These are phyloP conservation scores for Salisapilia sapeloensis DNA, from an alignment of 352 stramenopile genomes.

Conservation along the genomic window DNA sequence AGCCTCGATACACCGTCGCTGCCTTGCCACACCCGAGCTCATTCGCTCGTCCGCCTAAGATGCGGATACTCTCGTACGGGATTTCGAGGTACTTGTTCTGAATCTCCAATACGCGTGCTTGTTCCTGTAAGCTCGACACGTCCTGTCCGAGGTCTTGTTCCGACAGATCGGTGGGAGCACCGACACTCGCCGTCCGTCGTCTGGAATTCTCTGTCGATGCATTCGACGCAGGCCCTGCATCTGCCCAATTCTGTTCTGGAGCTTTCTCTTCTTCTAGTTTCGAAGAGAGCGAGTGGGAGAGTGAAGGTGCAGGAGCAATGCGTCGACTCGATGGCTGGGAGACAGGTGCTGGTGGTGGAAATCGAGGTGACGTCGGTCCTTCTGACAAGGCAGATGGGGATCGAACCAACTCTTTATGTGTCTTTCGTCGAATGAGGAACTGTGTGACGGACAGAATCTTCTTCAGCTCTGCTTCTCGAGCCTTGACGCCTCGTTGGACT, in stretches of 20 bases:
- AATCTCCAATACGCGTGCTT: constrained; percentile 65
- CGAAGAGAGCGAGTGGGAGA: too few relatives aligned
- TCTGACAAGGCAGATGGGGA: constrained; percentile 2
- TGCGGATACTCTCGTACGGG: constrained; percentile 75
- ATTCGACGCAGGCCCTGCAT: too few relatives aligned
- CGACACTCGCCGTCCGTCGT: too few relatives aligned
- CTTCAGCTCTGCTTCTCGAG: constrained; percentile 62
- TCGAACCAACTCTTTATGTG: constrained; percentile 16
- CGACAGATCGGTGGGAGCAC: too few relatives aligned
- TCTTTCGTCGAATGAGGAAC: constrained; percentile 55
- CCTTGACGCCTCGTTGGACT: constrained; percentile 74
- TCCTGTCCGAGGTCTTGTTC: constrained; percentile 45
- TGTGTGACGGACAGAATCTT: constrained; percentile 74
- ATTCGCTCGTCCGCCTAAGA: constrained; percentile 75
- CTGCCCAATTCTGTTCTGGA: too few relatives aligned
- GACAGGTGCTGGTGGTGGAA: too few relatives aligned
- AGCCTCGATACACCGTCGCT: constrained; percentile 70
- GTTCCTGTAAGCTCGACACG: constrained; percentile 52
- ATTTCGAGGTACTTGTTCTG: constrained; percentile 82
- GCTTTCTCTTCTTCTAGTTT: too few relatives aligned
- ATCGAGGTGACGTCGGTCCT: too few relatives aligned
- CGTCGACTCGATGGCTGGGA: too few relatives aligned
- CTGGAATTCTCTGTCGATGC: too few relatives aligned
- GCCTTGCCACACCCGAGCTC: constrained; percentile 75
- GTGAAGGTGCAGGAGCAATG: too few relatives aligned